Percentiles rank a stretch among this genome's conserved stretches.
Evolutionary conservation across 176 grass and related monocot species (phyloP).

Genomic region (Hordeum vulgare): DNA sequence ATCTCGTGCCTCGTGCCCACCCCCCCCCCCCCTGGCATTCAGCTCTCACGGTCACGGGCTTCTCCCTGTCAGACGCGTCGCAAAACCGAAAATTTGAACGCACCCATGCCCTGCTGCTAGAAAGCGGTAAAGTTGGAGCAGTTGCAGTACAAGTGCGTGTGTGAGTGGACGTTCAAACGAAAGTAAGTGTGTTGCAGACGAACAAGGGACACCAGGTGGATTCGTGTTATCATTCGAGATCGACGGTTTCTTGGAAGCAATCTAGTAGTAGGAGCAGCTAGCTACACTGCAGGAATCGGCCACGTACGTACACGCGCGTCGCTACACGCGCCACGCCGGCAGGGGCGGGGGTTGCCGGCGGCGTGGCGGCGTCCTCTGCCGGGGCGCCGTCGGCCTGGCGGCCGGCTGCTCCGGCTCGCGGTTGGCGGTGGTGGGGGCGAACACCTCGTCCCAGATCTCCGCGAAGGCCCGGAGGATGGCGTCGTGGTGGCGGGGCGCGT

Average conservation of each 20-base stretch:
- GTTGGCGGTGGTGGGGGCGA: slow-evolving; percentile 7
- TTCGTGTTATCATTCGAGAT: neutral
- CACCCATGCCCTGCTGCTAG: neutral
- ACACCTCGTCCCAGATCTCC: slow-evolving; percentile 71
- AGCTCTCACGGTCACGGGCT: neutral
- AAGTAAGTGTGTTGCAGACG: neutral
- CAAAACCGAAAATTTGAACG: neutral
- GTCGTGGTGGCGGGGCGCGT: slow-evolving; percentile 66
- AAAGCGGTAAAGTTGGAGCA: neutral
- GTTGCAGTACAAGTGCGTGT: neutral
- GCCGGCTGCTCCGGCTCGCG: too few relatives aligned
- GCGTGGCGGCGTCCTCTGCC: neutral
- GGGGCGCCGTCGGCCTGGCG: neutral
- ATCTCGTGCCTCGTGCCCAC: neutral
- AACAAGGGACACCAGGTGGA: neutral
- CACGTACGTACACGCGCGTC: neutral
- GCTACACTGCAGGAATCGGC: neutral
- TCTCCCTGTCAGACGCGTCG: neutral
- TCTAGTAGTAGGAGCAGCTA: neutral
- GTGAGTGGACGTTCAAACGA: neutral
- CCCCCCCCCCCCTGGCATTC: neutral
- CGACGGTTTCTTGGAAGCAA: slow-evolving; percentile 5
- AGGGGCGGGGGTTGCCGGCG: neutral
- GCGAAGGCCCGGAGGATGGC: slow-evolving; percentile 67
- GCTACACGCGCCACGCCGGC: slow-evolving; percentile 30